Percentiles rank a stretch among this genome's conserved stretches.
Evolutionary conservation across 2,329 filamentous ascomycete species (phyloP).

Genomic region (Gyromitra esculenta): DNA sequence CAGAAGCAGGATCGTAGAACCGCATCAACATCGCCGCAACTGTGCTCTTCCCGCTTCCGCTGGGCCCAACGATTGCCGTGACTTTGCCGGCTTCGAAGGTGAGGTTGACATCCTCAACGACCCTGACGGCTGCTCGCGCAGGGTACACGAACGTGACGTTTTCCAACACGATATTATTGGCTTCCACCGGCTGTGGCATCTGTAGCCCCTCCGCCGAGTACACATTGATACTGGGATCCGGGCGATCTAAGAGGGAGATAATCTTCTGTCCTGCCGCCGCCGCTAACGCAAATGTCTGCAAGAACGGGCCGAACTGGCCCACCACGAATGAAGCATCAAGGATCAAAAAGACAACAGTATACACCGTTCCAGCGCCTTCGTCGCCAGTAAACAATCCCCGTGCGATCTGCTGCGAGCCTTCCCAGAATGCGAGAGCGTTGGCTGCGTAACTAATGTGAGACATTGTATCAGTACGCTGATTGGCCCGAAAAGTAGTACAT

Average conservation of each 20-base stretch:
- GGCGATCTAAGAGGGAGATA: constrained; percentile 60
- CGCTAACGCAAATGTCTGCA: constrained; percentile 68
- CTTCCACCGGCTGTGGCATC: constrained; percentile 41
- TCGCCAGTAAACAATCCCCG: constrained; percentile 50
- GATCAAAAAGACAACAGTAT: constrained; percentile 72
- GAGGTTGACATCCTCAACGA: constrained; percentile 62
- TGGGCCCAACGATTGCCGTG: constrained; percentile 70
- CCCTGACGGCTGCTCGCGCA: constrained; percentile 56
- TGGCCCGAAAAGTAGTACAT: neutral
- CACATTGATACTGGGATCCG: constrained; percentile 49
- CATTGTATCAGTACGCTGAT: constrained; percentile 20
- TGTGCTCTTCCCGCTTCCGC: constrained; percentile 69
- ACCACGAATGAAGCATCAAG: constrained; percentile 72
- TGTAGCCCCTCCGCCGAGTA: constrained; percentile 41
- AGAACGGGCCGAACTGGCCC: constrained; percentile 70
- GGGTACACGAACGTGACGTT: constrained; percentile 62
- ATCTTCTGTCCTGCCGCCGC: constrained; percentile 65
- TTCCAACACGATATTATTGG: constrained; percentile 60
- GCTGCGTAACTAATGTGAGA: constrained; percentile 65
- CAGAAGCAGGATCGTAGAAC: constrained; percentile 68
- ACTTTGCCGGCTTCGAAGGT: constrained; percentile 63
- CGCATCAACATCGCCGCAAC: constrained; percentile 67
- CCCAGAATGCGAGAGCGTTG: constrained; percentile 75
- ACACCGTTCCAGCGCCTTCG: constrained; percentile 64
- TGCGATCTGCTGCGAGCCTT: constrained; percentile 69